These are phyloP conservation scores for Neurospora hispaniola DNA, from an alignment of 495 filamentous ascomycete species.

Conservation along the genomic window DNA sequence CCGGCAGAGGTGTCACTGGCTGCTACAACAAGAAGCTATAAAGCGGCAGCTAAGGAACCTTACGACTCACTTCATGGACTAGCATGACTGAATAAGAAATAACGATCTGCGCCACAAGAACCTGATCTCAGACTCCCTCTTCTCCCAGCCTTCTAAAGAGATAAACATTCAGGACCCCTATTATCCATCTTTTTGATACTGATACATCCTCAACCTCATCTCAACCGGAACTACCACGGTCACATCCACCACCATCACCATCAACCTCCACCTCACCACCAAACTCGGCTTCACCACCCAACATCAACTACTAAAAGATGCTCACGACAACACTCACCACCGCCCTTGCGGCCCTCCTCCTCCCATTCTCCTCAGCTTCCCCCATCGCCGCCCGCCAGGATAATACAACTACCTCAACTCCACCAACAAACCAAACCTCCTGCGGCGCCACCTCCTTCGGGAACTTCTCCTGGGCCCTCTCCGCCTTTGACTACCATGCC, in stretches of 20 bases:
- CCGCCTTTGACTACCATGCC: constrained; percentile 29
- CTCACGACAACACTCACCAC: neutral
- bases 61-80: neutral
- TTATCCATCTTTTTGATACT: neutral
- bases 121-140: neutral
- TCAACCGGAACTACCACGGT: neutral
- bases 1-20: neutral
- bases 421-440: neutral
- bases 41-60: neutral
- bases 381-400: constrained; percentile 4
- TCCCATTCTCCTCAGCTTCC: neutral
- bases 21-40: neutral
- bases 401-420: neutral
- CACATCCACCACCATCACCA: neutral
- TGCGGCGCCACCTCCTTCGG: constrained; percentile 24
- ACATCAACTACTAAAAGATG: neutral
- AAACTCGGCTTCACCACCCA: neutral
- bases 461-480: constrained; percentile 25
- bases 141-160: neutral
- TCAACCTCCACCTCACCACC: neutral
- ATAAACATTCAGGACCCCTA: neutral
- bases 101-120: neutral
- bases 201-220: neutral
- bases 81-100: neutral
- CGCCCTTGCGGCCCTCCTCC: neutral